Evolutionary conservation across 208 protist species (phyloP).

Genomic region (Leishmania braziliensis): DNA sequence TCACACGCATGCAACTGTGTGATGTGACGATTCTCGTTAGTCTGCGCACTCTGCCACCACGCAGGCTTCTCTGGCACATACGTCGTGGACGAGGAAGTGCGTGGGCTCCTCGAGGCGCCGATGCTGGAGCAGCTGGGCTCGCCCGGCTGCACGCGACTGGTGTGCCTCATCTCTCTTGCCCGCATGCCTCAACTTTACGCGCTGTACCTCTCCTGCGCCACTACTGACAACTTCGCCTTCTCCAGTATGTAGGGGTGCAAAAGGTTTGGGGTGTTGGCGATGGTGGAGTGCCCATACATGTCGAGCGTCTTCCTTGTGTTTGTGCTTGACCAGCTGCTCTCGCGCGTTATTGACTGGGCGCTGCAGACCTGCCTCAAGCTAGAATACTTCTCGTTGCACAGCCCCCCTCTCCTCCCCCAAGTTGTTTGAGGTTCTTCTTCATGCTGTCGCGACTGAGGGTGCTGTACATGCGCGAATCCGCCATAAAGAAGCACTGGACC

Average conservation of each 20-base stretch:
- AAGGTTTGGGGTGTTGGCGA: conserved; percentile 42
- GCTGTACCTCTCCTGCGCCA: conserved; percentile 48
- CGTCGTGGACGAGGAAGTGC: conserved; percentile 20
- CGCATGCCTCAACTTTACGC: conserved; percentile 35
- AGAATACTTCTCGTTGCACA: conserved; percentile 35
- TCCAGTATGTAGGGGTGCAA: conserved; percentile 42
- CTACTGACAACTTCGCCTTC: conserved; percentile 50
- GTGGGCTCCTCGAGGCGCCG: conserved; percentile 19
- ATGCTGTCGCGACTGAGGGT: conserved; percentile 25
- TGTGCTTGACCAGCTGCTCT: conserved; percentile 36
- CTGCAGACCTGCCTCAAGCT: conserved; percentile 41
- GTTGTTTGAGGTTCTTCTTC: conserved; percentile 30
- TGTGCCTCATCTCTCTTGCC: conserved; percentile 36
- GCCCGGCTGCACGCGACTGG: conserved; percentile 35
- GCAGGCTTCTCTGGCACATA: conserved; percentile 27
- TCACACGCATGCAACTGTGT: conserved; percentile 13
- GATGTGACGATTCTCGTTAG: conserved; percentile 8
- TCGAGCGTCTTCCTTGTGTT: conserved; percentile 37
- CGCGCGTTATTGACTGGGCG: conserved; percentile 33
- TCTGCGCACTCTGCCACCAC: conserved; percentile 23
- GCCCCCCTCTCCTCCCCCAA: conserved; percentile 18
- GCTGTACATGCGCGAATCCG: conserved; percentile 35
- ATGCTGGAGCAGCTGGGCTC: conserved; percentile 40
- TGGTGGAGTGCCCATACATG: conserved; percentile 44
- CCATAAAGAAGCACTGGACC: conserved; percentile 21